Evolutionary conservation across 2,329 filamentous ascomycete species (phyloP).

Genomic region (Penicillium sp.): DNA sequence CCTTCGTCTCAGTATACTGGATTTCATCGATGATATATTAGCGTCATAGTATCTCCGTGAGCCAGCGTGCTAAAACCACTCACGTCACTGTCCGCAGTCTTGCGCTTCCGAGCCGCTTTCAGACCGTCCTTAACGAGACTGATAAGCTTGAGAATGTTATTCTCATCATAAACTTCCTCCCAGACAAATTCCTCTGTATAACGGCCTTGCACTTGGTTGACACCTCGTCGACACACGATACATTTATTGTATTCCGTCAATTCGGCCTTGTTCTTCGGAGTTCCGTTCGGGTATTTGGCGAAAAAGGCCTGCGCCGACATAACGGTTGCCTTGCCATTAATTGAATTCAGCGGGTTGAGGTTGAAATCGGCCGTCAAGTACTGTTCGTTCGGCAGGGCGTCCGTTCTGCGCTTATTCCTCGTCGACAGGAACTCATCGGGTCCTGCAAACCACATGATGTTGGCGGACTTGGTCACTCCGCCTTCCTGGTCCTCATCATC

Average conservation of each 20-base stretch:
- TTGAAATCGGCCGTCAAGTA: constrained; percentile 91
- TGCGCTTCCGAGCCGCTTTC: constrained; percentile 67
- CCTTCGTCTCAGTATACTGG: constrained; percentile 45
- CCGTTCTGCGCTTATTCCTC: constrained; percentile 77
- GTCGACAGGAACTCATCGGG: constrained; percentile 87
- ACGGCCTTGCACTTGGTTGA: constrained; percentile 82
- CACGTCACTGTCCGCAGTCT: constrained; percentile 44
- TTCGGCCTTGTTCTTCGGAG: constrained; percentile 61
- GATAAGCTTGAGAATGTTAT: constrained; percentile 66
- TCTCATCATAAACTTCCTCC: constrained; percentile 80
- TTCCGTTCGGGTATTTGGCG: constrained; percentile 72
- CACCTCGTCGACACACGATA: constrained; percentile 87
- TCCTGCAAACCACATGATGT: constrained; percentile 91
- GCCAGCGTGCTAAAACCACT: constrained; percentile 15
- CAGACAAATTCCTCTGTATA: constrained; percentile 93
- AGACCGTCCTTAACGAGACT: constrained; percentile 67
- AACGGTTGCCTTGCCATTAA: constrained; percentile 85
- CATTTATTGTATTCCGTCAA: constrained; percentile 79
- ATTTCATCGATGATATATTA: neutral
- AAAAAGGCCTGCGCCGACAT: constrained; percentile 74
- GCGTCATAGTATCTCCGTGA: neutral
- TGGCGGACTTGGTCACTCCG: constrained; percentile 67
- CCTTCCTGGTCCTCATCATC: constrained; percentile 67
- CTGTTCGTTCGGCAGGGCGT: constrained; percentile 84
- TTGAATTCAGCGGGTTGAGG: constrained; percentile 80